Evolutionary conservation across 2,329 filamentous ascomycete genomes (phyloP), one percentile per base, ranked within the genome.

Genomic region (Fusarium tupiense): DNA sequence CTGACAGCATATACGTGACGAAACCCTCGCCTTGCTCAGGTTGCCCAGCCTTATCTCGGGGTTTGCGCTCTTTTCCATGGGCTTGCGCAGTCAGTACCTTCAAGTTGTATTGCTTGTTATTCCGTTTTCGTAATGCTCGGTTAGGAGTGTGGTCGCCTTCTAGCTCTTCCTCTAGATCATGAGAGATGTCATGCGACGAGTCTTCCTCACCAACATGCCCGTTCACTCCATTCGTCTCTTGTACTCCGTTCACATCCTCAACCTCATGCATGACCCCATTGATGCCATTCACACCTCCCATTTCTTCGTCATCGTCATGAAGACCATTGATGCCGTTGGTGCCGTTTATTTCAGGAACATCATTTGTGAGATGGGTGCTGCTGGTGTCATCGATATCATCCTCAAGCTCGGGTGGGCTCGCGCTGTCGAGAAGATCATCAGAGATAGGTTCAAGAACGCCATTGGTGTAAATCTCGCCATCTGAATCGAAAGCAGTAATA

Each of bases 41-140:
- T 57, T 79, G 71, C 63, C 77, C 64, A 69, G 69, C 72, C 67
- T 79, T 74, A 65, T 76, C 68, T 63, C 76, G 76, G 76, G 83
- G 84, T 71, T 86, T 87, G 69, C 84, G 84, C 49, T 87, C 86
- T 73, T 84, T 88, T 8, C 89, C 88, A 59, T 88, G 85, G 11
- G 88, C 88, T 74, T 88, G 87, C 74, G 89, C 88, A 78, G 87
- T 91, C 22, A 91, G 81, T 19, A 87, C 83, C 77, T 90, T 91
- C 43, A 91, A 80, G 72, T 91, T 91, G 77, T 91, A 91, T 29
- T 85, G 84, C 68, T 87, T 87, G 64, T 85, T 86, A 47, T 82
- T 83, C 60, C 88, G 85, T 22, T 82, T 81, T 49, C 88, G 85
- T 24, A 89, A 80, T 4, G 86, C 86, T 66, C 88, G 85, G 61